Evolutionary conservation across 2,329 filamentous ascomycete species (phyloP), one percentile per base, ranked within the genome.

Genomic region (Venturia nashicola): DNA sequence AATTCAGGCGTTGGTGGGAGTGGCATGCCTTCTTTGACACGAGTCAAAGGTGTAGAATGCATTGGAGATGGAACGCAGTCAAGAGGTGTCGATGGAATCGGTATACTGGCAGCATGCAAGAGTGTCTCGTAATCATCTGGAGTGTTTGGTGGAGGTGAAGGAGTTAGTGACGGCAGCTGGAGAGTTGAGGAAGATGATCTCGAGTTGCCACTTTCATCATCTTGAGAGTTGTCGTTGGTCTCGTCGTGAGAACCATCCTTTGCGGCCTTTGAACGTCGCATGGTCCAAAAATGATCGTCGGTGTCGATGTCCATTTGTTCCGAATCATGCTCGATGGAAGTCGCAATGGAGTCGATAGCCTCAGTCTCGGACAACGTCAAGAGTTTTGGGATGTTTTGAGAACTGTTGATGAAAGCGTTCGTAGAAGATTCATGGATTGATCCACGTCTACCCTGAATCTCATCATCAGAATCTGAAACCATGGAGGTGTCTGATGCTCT

Each of bases 341-440:
- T 34, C n/a, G 48, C 61, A 54, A 14, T 39, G 2, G 20, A 39
- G 40, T 64, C 62, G n/a, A 55, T 6, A 1, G 27, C 27, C 44
- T 67, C 67, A 11, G 23, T 59, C n/a, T 60, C 44, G 9, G 63
- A 46, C 39, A 65, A 54, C 34, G 71, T 70, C 44, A 67, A 65
- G 14, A 75, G 61, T 5, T 72, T 76, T 6, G 74, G 74, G 11
- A 75, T 68, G 27, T 73, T 73, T 61, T 78, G 74, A 3, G 75
- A 75, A 65, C 76, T 77, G 68, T 78, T 78, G 65, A 76, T 72
- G 55, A 77, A 75, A 20, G 75, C 72, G 67, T 70, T 77, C 16
- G 70, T 70, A 20, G 73, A 75, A 36, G 74, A 71, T 40, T 76
- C 72, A 12, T 67, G 62, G 8, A 72, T 67, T 8, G 63, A 61